phyloP scores from a whole-genome alignment of 352 stramenopile genomes.

The Sclerospora graminicola region DNA sequence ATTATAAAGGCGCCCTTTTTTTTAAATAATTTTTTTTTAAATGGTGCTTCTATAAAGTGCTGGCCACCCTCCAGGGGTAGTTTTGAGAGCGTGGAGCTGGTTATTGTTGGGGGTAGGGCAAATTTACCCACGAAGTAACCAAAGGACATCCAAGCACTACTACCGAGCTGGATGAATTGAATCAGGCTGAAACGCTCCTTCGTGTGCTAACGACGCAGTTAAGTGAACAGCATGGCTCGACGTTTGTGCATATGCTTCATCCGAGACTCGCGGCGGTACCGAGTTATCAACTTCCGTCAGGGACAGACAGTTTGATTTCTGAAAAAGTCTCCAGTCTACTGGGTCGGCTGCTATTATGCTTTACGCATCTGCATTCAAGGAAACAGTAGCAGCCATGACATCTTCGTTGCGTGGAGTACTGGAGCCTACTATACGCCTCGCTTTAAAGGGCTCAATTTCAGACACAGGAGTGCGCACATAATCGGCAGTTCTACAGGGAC shows the following conservation, averaged over 20 bases:
- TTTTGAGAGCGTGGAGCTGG: no score
- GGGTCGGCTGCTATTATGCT: constrained; percentile 32
- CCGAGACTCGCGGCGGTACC: constrained; percentile 39
- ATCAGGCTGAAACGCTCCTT: constrained; percentile 39
- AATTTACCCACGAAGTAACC: no score
- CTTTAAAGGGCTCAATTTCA: constrained; percentile 21
- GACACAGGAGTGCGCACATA: constrained; percentile 1
- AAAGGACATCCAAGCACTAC: constrained; percentile 16
- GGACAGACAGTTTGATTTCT: constrained; percentile 6
- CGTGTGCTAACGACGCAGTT: constrained; percentile 36
- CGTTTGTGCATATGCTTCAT: constrained; percentile 53
- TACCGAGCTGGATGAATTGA: constrained; percentile 22
- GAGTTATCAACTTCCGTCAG: constrained; percentile 4
- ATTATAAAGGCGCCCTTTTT: no score
- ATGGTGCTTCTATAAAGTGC: no score
- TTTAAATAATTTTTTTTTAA: no score
- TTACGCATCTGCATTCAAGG: constrained; percentile 51
- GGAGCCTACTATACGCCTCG: constrained; percentile 31
- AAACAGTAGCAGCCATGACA: constrained; percentile 32
- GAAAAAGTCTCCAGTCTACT: constrained; percentile 19
- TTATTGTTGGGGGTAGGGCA: no score
- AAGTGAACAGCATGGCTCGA: constrained; percentile 26
- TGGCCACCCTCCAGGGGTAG: no score
- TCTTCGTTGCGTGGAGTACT: constrained; percentile 26
- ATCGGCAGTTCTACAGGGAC: constrained; percentile 1